Percentiles rank a stretch among this genome's conserved stretches.
phyloP scores from a whole-genome alignment of 2,329 filamentous ascomycete genomes.

The Botrytis sinoallii region DNA sequence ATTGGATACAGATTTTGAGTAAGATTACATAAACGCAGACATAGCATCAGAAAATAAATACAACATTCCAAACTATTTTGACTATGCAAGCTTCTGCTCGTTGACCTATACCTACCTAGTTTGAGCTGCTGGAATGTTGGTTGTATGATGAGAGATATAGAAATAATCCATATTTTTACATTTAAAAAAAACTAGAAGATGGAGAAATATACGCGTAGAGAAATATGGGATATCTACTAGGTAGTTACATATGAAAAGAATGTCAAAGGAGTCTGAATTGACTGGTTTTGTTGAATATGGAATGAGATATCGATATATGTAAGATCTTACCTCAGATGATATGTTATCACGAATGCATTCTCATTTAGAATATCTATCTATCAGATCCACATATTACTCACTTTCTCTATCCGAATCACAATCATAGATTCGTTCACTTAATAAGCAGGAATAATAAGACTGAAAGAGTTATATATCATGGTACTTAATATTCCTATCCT shows the following conservation, averaged over 20 bases:
- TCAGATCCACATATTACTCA: background rate
- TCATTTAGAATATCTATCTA: no score
- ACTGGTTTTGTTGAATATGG: background rate
- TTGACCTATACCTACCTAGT: background rate
- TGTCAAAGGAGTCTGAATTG: background rate
- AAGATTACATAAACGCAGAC: background rate
- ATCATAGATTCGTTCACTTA: background rate
- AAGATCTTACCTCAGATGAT: background rate
- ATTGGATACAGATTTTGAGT: background rate
- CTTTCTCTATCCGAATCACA: background rate
- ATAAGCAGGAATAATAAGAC: background rate
- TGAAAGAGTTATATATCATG: background rate
- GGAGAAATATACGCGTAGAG: background rate
- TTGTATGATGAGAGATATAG: no score
- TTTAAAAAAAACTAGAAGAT: background rate
- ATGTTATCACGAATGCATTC: background rate
- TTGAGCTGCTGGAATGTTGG: background rate
- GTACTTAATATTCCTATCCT: background rate
- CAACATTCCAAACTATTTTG: background rate
- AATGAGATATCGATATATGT: background rate
- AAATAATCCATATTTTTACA: background rate
- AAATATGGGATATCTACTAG: rapidly evolving
- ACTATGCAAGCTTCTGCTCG: background rate
- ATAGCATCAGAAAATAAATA: background rate
- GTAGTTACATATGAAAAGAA: background rate